Evolutionary conservation across 2,329 filamentous ascomycete species (phyloP).

Genomic region (Monosporascus sp.): DNA sequence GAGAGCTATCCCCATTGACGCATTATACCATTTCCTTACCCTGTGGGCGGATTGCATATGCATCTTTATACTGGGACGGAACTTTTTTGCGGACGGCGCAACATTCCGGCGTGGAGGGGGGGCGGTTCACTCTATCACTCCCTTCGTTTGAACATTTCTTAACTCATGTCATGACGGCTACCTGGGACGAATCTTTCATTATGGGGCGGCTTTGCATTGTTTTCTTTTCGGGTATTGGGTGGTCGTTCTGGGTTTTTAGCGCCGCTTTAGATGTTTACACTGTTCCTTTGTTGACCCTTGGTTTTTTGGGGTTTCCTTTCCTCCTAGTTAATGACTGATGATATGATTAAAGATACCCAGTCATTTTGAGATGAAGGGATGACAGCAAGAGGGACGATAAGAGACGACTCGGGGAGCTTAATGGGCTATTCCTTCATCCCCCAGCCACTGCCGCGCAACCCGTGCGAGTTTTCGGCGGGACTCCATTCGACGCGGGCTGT

Average conservation of each 20-base stretch:
- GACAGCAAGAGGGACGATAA: constrained; percentile 21
- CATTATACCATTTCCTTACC: constrained; percentile 12
- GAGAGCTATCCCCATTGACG: constrained; percentile 9
- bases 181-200: too few species aligned
- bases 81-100: constrained; percentile 11
- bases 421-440: too few species aligned
- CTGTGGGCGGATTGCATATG: constrained; percentile 7
- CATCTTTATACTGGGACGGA: constrained; percentile 12
- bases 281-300: constrained; percentile 7
- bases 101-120: constrained; percentile 18
- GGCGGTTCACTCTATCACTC: too few species aligned
- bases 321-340: constrained; percentile 26
- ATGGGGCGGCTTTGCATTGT: neutral
- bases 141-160: too few species aligned
- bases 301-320: constrained; percentile 8
- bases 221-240: neutral
- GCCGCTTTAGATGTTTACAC: neutral
- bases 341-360: constrained; percentile 26
- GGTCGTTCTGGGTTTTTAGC: neutral
- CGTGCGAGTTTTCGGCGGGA: too few species aligned
- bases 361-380: constrained; percentile 28
- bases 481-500: too few species aligned
- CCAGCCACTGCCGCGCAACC: too few species aligned
- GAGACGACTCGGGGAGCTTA: too few species aligned
- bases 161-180: too few species aligned